phyloP scores from a whole-genome alignment of 805 yeast species.

The Clavispora asparagi region DNA sequence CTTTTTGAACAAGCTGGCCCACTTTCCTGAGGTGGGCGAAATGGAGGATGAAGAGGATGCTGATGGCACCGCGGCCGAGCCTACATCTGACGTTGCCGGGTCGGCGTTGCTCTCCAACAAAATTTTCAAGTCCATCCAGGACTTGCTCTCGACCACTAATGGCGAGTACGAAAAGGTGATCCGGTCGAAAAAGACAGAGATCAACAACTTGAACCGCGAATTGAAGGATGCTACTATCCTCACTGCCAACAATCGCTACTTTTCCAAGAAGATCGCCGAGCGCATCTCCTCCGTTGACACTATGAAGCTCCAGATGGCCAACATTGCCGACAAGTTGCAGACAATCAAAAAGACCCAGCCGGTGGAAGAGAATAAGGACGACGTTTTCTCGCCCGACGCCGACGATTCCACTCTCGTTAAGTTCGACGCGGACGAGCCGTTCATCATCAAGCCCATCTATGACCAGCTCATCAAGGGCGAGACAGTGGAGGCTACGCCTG shows the following conservation, averaged over 20 bases:
- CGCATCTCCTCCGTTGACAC: conserved; percentile 41
- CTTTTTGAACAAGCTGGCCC: conserved; percentile 22
- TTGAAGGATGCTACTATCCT: conserved; percentile 36
- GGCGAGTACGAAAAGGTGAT: conserved; percentile 34
- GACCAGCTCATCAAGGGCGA: conserved; percentile 39
- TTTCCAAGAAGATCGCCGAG: conserved; percentile 31
- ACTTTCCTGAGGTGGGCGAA: conserved; percentile 7
- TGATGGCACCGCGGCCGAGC: background rate
- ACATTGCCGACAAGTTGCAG: conserved; percentile 33
- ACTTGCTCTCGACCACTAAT: conserved; percentile 32
- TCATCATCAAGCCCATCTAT: conserved; percentile 58
- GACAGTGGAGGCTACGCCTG: conserved; percentile 22
- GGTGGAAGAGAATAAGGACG: conserved; percentile 34
- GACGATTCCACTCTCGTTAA: conserved; percentile 54
- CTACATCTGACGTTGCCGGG: conserved; percentile 7
- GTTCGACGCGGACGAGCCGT: conserved; percentile 92
- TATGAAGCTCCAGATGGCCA: conserved; percentile 43
- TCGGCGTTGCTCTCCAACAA: conserved; percentile 21
- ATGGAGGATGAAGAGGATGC: conserved; percentile 4
- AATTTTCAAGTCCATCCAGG: conserved; percentile 36
- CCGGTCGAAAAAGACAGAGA: conserved; percentile 31
- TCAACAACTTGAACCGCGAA: conserved; percentile 29
- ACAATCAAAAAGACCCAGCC: conserved; percentile 18
- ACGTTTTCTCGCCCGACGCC: conserved; percentile 27
- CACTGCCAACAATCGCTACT: conserved; percentile 38